Evolutionary conservation across 108 stramenopile species (phyloP).

Genomic region (Skeletonema costatum): DNA sequence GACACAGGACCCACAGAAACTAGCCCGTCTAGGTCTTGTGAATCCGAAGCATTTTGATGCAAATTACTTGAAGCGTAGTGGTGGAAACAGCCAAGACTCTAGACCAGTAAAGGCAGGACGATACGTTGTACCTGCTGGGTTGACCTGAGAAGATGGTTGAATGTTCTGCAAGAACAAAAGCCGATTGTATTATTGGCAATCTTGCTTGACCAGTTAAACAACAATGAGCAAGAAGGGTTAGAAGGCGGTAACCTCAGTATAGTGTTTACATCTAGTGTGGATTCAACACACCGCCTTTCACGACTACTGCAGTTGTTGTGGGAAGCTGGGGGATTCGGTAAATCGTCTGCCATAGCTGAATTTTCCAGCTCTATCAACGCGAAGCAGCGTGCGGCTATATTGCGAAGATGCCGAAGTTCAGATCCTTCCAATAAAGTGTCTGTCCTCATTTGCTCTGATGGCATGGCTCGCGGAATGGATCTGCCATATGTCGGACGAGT

Average conservation of each 20-base stretch:
- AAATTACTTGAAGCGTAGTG: constrained; percentile 52
- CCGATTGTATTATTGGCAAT: constrained; percentile 89
- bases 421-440: constrained; percentile 40
- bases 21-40: constrained; percentile 80
- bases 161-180: constrained; percentile 65
- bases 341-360: constrained; percentile 56
- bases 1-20: constrained; percentile 95
- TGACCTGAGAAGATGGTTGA: constrained; percentile 53
- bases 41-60: constrained; percentile 91
- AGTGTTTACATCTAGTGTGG: constrained; percentile 94
- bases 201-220: constrained; percentile 66
- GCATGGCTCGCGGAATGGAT: constrained; percentile 89
- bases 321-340: constrained; percentile 56
- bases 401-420: constrained; percentile 63
- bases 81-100: constrained; percentile 23
- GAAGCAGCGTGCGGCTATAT: constrained; percentile 60
- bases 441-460: constrained; percentile 84
- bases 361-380: constrained; percentile 77
- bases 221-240: not conserved
- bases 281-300: constrained; percentile 91
- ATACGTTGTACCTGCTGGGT: constrained; percentile 49
- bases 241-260: constrained; percentile 53
- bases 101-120: constrained; percentile 28
- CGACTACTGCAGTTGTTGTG: constrained; percentile 88
- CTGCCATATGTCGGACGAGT: constrained; percentile 63